Evolutionary conservation across 2,329 filamentous ascomycete species (phyloP).

Genomic region (Fusarium continuum): DNA sequence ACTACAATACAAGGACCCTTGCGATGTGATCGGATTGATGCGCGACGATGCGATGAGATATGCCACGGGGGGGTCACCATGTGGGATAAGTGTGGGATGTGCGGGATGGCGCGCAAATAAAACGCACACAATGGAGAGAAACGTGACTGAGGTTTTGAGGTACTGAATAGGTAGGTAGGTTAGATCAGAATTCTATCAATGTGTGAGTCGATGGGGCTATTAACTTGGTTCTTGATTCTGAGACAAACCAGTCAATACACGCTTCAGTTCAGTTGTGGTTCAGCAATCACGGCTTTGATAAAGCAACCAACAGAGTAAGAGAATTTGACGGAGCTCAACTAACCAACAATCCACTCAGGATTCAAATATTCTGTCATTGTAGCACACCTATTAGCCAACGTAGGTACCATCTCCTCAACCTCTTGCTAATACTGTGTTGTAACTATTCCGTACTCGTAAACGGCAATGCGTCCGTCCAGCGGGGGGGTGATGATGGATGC

Average conservation of each 20-base stretch:
- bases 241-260: neutral
- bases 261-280: neutral
- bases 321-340: constrained; percentile 1
- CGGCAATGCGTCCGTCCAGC: constrained; percentile 3
- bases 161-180: no score
- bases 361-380: neutral
- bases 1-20: constrained; percentile 12
- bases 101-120: constrained; percentile 16
- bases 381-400: neutral
- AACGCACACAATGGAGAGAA: constrained; percentile 2
- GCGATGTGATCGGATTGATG: constrained; percentile 26
- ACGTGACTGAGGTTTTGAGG: constrained; percentile 9
- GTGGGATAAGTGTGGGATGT: constrained; percentile 29
- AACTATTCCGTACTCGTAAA: constrained; percentile 18
- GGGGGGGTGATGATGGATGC: no score
- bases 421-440: constrained; percentile 7
- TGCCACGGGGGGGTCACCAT: constrained; percentile 21
- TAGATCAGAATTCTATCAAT: neutral
- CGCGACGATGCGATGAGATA: constrained; percentile 28
- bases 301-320: neutral
- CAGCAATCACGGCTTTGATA: neutral
- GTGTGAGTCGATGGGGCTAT: neutral
- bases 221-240: constrained; percentile 3
- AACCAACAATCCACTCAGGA: neutral
- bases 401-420: neutral